Evolutionary conservation across 139 green algal genomes (phyloP), one percentile per base, ranked within the genome.

Genomic region (Volvox africanus): DNA sequence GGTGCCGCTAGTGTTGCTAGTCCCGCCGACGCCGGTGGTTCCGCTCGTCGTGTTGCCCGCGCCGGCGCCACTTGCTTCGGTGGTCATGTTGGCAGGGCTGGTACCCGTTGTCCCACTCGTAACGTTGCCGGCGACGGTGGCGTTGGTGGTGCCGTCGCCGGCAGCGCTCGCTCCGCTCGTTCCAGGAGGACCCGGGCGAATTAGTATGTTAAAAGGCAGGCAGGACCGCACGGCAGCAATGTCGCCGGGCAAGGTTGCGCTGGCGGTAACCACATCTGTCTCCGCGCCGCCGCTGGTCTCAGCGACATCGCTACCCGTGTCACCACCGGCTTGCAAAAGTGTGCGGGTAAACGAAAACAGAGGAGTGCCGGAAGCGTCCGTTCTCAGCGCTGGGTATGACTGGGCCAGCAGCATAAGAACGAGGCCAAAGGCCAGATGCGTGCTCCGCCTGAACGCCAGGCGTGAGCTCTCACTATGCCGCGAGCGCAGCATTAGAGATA

Each of bases 141-240:
- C 28, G 21, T 67, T 65, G 12, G 61, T 35, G 36, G 67, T 35
- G 55, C 11, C 37, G 26, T 18, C 13, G 44, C 3, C 30, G 20
- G 18, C 62, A 62, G 61, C 81, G 22, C 30, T 33, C 30, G 30
- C n/a, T n/a, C 28, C 28, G 71, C 26, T 20, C 24, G 20, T 32
- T 14, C 71, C 33, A 35, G 28, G 65, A 28, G 67, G 22, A 22
- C 35, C 67, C 9, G 86, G 86, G 30, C 82, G 35, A 55, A 90
- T 61, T 2, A 90, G 86, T 50, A 90, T 76, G n/a, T 75, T 90
- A 75, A 65, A 90, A 1, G 86, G 86, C 73, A 90, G 86, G 30
- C 86, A 90, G 30, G 86, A 90, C 20, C 86, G 71, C 22, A 90
- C 86, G 19, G 86, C 86, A 1, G 50, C 20, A 2, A 90, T 33